Conservation (phyloP, 2,329 filamentous ascomycete species). For the Aspergillus sojae region DNA sequence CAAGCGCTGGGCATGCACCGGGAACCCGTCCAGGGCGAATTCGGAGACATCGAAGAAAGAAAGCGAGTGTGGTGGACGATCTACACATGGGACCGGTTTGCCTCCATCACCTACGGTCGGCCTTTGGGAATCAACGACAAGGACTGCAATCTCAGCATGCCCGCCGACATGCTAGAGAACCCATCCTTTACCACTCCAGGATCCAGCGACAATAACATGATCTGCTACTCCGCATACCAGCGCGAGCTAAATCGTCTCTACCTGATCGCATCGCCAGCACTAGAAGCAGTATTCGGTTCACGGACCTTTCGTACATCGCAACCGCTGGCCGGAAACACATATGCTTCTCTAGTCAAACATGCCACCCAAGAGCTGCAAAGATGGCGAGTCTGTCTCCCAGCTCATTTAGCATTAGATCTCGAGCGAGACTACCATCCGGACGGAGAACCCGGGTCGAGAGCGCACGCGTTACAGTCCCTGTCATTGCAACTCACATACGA, state of each 20-base stretch:
- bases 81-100: conserved; percentile 48
- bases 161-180: conserved; percentile 36
- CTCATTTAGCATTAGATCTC: conserved; percentile 22
- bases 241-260: conserved; percentile 29
- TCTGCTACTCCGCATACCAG: conserved; percentile 29
- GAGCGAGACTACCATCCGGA: conserved; percentile 19
- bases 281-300: conserved; percentile 29
- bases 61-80: conserved; percentile 48
- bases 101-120: conserved; percentile 45
- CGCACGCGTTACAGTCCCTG: conserved; percentile 41
- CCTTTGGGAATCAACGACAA: conserved; percentile 48
- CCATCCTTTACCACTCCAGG: conserved; percentile 25
- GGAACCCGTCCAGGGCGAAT: conserved; percentile 23
- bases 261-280: conserved; percentile 25
- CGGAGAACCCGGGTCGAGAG: conserved; percentile 13
- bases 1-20: conserved; percentile 40
- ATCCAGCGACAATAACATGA: conserved; percentile 5
- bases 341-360: conserved; percentile 20
- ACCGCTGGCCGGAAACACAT: conserved; percentile 21
- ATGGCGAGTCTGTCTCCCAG: conserved; percentile 22
- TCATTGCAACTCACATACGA: conserved; percentile 49
- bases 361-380: conserved; percentile 22
- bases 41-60: conserved; percentile 37
- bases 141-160: conserved; percentile 41
- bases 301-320: conserved; percentile 23